Conservation (phyloP, 805 yeast genomes). For the Isabelozyma pseudorhagii region DNA sequence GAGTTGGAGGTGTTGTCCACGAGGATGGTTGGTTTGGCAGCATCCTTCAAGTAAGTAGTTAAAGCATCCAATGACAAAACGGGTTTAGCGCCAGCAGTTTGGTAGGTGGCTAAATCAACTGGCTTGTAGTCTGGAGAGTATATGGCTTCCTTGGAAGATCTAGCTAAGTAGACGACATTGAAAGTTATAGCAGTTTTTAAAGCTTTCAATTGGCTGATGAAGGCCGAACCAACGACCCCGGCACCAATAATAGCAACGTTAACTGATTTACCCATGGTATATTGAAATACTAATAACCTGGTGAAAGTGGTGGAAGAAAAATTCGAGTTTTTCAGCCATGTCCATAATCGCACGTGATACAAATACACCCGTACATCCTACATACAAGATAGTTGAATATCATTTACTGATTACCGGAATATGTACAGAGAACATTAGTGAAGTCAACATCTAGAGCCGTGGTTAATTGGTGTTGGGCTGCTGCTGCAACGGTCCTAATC, state of each 20-base stretch:
- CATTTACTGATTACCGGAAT: neutral
- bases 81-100: slow-evolving; percentile 43
- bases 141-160: slow-evolving; percentile 65
- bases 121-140: slow-evolving; percentile 69
- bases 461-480: neutral
- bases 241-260: slow-evolving; percentile 58
- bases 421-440: neutral
- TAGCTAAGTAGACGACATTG: slow-evolving; percentile 77
- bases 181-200: slow-evolving; percentile 61
- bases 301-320: neutral
- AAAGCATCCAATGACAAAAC: slow-evolving; percentile 58
- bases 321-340: neutral
- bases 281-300: neutral
- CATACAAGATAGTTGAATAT: neutral
- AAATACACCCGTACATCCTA: neutral
- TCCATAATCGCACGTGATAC: neutral
- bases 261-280: slow-evolving; percentile 29
- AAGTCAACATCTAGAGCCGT: neutral
- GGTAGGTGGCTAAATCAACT: slow-evolving; percentile 61
- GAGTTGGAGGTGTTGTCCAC: slow-evolving; percentile 94
- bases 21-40: slow-evolving; percentile 74
- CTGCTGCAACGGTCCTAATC: slow-evolving; percentile 15
- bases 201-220: slow-evolving; percentile 72
- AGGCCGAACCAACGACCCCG: slow-evolving; percentile 94
- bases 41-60: slow-evolving; percentile 57